Evolutionary conservation across 805 yeast species (phyloP).

Genomic region (Kazachstania psychrophila): DNA sequence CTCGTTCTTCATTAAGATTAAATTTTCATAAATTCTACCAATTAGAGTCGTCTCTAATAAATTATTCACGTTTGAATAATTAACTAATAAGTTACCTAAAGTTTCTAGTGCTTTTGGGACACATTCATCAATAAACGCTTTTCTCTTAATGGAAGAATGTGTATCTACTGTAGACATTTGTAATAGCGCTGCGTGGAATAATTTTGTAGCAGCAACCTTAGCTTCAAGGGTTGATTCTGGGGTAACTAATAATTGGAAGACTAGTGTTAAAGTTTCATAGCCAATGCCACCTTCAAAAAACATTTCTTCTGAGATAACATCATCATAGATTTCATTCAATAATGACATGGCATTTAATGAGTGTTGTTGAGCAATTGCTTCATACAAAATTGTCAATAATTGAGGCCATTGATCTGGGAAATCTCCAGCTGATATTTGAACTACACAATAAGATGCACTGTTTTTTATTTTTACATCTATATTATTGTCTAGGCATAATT

Average conservation of each 20-base stretch:
- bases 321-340: conserved; percentile 73
- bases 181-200: conserved; percentile 45
- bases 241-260: conserved; percentile 34
- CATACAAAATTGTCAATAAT: conserved; percentile 43
- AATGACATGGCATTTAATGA: conserved; percentile 48
- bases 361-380: conserved; percentile 27
- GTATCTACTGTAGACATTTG: conserved; percentile 36
- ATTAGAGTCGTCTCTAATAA: conserved; percentile 7
- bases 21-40: conserved; percentile 17
- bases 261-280: conserved; percentile 40
- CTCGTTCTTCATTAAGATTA: conserved; percentile 17
- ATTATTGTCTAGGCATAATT: conserved; percentile 35
- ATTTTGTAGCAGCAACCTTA: conserved; percentile 39
- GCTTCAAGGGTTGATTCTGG: conserved; percentile 29
- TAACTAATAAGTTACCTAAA: conserved; percentile 7
- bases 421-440: conserved; percentile 80
- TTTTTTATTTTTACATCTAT: conserved; percentile 52
- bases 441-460: conserved; percentile 63
- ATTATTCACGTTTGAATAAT: conserved; percentile 3
- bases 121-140: conserved; percentile 12
- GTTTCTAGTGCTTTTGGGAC: conserved; percentile 12
- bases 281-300: conserved; percentile 75
- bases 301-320: conserved; percentile 75
- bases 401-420: conserved; percentile 96
- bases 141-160: conserved; percentile 12